Evolutionary conservation across 305 asterid genomes (phyloP), one percentile per base, ranked within the genome.

Genomic region (Fraxinus baroniana): DNA sequence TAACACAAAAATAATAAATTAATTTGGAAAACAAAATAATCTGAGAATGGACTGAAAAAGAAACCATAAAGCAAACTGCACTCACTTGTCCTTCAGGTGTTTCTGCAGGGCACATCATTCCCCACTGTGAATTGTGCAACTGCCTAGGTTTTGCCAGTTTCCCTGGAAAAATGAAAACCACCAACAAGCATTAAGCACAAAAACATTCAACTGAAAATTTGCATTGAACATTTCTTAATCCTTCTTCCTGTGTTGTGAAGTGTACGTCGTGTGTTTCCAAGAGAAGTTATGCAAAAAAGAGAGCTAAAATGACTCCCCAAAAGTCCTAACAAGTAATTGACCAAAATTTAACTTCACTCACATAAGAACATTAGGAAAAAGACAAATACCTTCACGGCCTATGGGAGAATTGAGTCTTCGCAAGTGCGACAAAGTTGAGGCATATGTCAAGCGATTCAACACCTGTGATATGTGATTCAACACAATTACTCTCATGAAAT

Each of bases 101-200:
- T 92, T 97, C 99, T 33, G 97, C 98, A 76, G 99, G 98, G 87
- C 99, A 97, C 98, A 97, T 94, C 99, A 97, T 97, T 88, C 99
- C 99, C 99, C 99, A 97, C 79, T 97, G 99, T 7, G 99, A 96
- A 86, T 96, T 96, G 87, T 96, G 99, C 87, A 96, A 85, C 90
- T 96, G 99, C 90, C 99, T 91, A n/a, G 98, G 99, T 87, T 94
- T 94, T 57, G 99, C 99, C 90, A 96, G 90, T 87, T 96, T 96
- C 68, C 98, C 99, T 96, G 87, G 41, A 33, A 74, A 88, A 71
- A 74, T 17, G 77, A 78, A 80, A 78, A 80, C 46, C 70, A 78
- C 73, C 26, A 44, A 72, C 30, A 46, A 22, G 24, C 77, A 80
- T 72, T 18, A 26, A 66, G 57, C 24, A 76, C 17, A 35, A 74